These are phyloP conservation scores for Boletus rex-veris DNA, from an alignment of 768 basidiomycete species.

Conservation along the genomic window DNA sequence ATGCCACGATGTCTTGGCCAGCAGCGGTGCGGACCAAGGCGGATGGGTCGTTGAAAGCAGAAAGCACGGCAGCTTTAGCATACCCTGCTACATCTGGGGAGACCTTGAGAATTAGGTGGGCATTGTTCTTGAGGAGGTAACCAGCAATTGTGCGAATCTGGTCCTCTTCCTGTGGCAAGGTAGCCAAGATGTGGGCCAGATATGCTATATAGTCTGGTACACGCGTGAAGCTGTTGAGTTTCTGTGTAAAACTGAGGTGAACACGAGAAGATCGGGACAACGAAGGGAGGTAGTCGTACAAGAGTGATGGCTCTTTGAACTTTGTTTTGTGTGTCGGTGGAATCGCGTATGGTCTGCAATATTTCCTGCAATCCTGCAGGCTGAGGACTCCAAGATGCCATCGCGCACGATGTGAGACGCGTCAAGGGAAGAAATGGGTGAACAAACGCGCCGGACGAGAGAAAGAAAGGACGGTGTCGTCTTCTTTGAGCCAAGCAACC, in stretches of 20 bases:
- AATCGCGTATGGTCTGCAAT: constrained; percentile 85
- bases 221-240: constrained; percentile 83
- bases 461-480: constrained; percentile 16
- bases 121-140: constrained; percentile 95
- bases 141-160: constrained; percentile 95
- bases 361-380: constrained; percentile 88
- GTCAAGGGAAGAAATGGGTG: constrained; percentile 16
- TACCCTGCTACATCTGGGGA: constrained; percentile 65
- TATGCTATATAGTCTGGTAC: constrained; percentile 95
- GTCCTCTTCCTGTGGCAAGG: constrained; percentile 79
- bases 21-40: constrained; percentile 92
- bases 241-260: constrained; percentile 43
- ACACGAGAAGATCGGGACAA: constrained; percentile 14
- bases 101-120: constrained; percentile 68
- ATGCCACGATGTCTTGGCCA: constrained; percentile 86
- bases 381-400: constrained; percentile 80
- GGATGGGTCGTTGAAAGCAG: constrained; percentile 77
- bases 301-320: constrained; percentile 78
- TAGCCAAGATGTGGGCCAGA: constrained; percentile 88
- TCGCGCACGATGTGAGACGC: constrained; percentile 39
- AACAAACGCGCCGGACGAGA: constrained; percentile 32
- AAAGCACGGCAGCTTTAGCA: constrained; percentile 72
- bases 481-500: constrained; percentile 11
- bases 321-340: constrained; percentile 73
- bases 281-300: constrained; percentile 43